Evolutionary conservation across 2,329 filamentous ascomycete species (phyloP).

Genomic region (Neofusicoccum ribis): DNA sequence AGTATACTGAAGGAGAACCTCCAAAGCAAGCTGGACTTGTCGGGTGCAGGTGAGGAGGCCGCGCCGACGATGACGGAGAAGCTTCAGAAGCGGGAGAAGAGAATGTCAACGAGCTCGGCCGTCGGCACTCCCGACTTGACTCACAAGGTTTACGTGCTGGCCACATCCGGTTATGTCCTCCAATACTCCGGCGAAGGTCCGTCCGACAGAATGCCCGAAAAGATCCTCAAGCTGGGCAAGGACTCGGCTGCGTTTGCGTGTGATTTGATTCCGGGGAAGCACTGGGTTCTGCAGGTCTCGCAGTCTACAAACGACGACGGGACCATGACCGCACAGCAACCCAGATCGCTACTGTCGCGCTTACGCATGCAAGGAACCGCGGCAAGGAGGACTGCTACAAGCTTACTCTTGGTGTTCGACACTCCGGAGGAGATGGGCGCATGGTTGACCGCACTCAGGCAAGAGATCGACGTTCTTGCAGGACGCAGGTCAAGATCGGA

Average conservation of each 20-base stretch:
- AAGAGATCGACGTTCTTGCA: constrained; percentile 69
- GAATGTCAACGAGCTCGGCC: constrained; percentile 36
- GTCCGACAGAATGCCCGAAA: constrained; percentile 72
- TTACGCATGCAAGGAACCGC: constrained; percentile 61
- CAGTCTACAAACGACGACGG: constrained; percentile 64
- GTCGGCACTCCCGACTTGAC: constrained; percentile 62
- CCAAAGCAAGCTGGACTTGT: constrained; percentile 29
- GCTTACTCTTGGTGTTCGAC: constrained; percentile 72
- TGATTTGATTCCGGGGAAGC: constrained; percentile 75
- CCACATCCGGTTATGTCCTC: constrained; percentile 69
- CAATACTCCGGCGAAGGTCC: constrained; percentile 72
- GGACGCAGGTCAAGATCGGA: constrained; percentile 56
- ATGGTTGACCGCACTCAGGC: constrained; percentile 70
- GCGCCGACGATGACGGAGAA: constrained; percentile 30
- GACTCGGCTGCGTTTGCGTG: constrained; percentile 78
- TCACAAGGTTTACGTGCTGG: constrained; percentile 70
- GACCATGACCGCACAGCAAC: constrained; percentile 47
- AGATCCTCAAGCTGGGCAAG: constrained; percentile 68
- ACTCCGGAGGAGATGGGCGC: constrained; percentile 72
- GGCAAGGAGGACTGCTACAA: constrained; percentile 57
- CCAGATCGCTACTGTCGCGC: constrained; percentile 65
- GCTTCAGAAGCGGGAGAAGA: constrained; percentile 42
- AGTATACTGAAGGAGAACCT: constrained; percentile 41
- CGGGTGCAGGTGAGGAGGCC: constrained; percentile 27
- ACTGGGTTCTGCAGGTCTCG: constrained; percentile 77